Base-by-base conservation (phyloP, 257 asterid species). In the Scutellaria baicalensis region DNA sequence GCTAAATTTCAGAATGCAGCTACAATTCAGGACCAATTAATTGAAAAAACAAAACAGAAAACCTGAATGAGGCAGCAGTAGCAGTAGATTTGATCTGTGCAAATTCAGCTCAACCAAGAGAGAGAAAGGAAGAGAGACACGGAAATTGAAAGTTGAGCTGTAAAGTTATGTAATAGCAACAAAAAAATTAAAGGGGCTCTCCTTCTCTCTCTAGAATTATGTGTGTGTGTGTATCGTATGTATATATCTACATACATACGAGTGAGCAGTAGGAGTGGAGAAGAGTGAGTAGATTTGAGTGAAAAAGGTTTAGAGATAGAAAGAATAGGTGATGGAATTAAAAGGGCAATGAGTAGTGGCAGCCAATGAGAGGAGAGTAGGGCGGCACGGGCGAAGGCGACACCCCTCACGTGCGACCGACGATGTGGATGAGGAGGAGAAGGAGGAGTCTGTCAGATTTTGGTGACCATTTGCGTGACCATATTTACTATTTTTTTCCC, bases 401-500 rank as follows among this genome's bases (percentile, higher is more conserved):
- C 84, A 71, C 12, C 10, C 64, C 82, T 71, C 83, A 62, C 83
- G 75, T 83, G 82, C 76, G 85, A 83, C 83, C 85, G 88, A 77
- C 85, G 80, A 47, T 67, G 77, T 8, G 60, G 54, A 35, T 47
- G 16, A 16, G 71, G 39, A 44, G 55, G 9, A 35, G n/a, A n/a
- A n/a, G n/a, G n/a, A n/a, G n/a, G n/a, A n/a, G n/a, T n/a, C n/a
- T n/a, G n/a, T 13, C 5, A 44, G 44, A 9, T 23, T 47, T 56
- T 21, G 72, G 45, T 55, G 72, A 38, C 65, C 68, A 66, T 52
- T 60, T 68, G 69, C 75, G 75, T 67, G 75, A 55, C 47, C 23
- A 17, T 38, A 61, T 72, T 72, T 56, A 73, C 62, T 56, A 23
- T 35, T 72, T 35, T 77, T n/a, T n/a, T n/a, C n/a, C n/a, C n/a